Base-by-base conservation (phyloP, 2,329 filamentous ascomycete genomes). In the Cladosporium sp. region DNA sequence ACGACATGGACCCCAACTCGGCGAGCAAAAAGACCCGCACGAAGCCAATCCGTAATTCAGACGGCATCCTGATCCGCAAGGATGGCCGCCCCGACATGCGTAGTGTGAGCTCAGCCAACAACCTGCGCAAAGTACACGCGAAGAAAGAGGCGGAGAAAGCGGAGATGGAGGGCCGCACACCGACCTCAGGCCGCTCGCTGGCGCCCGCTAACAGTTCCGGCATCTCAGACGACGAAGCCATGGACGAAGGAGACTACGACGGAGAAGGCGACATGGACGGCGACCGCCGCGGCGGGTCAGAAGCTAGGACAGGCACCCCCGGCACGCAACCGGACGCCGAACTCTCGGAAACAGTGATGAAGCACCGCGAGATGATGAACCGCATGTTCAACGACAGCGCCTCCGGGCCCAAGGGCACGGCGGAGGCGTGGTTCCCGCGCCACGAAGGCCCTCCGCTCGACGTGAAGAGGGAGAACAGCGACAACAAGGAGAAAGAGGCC, bases 71-170 rank as follows among this genome's bases (percentile, higher is more conserved):
- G 31, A 77, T 78, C 52, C 68, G 75, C 40, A 78, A 78, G 56
- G 75, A 78, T 53, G 75, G 75, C 4, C 63, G 72, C 9, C 75
- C 75, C 4, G 75, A 78, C 53, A 77, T 76, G 73, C 72, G 75
- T 9, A 74, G 72, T 31, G 73, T 77, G n/a, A 75, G 72, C 56
- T 75, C 72, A 10, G 74, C 75, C n/a, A 74, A 74, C 44, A 77
- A 77, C 54, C 61, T 77, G 11, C 69, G 75, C 37, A 77, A 77
- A 57, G 75, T 77, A 3, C 74, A 77, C 58, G 74, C 74, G 19
- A 70, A 73, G 53, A 77, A 76, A 51, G 74, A 77, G 49, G 67
- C 67, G 3, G 67, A 68, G 53, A 61, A 66, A 11, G 61, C 60
- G 14, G 65, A 64, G 54, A 59, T 60, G 54, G 64, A 65, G 37